Base-by-base conservation (phyloP, 148 eudicot genomes). In the Camellia japonica region DNA sequence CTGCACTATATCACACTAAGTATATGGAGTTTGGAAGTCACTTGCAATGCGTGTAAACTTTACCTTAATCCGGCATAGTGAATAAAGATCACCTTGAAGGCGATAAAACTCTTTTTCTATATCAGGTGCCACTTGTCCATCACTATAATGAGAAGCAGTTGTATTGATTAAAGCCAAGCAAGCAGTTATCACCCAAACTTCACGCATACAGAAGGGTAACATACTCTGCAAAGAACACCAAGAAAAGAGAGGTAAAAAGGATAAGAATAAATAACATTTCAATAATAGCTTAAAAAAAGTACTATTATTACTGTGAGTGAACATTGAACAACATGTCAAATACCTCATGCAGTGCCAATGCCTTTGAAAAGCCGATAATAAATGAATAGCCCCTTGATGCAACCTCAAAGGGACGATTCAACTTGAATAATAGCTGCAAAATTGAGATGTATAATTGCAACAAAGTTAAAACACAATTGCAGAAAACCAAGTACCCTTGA, bases 151-250 rank as follows among this genome's bases (percentile, higher is more conserved):
- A 71, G 97, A 87, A 79, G 92, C 82, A 78, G 97, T 89, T 72
- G 90, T 89, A 87, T 87, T 63, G 69, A 93, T 89, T 86, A 95
- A 82, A 81, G 87, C 88, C 87, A 93, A 88, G 87, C 93, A 93
- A 75, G 97, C 97, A 82, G 93, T 93, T 80, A 93, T 85, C 30
- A 95, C 95, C 99, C 99, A 95, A 54, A 91, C 97, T 93, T 95
- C 99, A 86, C 97, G 97, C 90, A 87, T 84, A 78, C 97, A 93
- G 84, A 95, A 95, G 75, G 99, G 99, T 82, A 95, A 85, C 64
- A 84, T 82, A 73, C 82, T 90, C 99, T 95, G 92, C 20, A 73
- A 49, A 43, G 46, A 73, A 74, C 49, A 38, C 83, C 42, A 78
- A 70, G 74, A 79, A 80, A 73, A 85, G 58, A 73, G 11, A 75